Base-by-base conservation (phyloP, 805 yeast genomes). In the Clavispora fructus region DNA sequence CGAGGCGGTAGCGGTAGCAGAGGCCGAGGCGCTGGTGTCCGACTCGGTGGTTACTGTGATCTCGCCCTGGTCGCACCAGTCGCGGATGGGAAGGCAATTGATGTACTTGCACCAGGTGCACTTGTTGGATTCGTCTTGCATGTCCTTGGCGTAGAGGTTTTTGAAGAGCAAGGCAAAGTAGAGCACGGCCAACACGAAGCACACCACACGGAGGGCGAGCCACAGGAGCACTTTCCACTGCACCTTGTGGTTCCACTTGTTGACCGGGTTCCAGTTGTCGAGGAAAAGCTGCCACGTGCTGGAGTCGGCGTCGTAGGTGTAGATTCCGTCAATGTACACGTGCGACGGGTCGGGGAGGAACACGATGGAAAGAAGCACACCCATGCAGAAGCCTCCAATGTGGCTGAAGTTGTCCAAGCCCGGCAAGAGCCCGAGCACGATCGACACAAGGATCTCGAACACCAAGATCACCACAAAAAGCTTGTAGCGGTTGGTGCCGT, bases 81-180 rank as follows among this genome's bases (percentile, higher is more conserved):
- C 82, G 49, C 80, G 73, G 4, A 84, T 84, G 0, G 89, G 89
- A 12, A 84, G 58, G 56, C 91, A 85, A 53, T 80, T 80, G 54
- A 85, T 68, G 57, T 84, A 85, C 58, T 82, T 82, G 67, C 91
- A 85, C 91, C 91, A 85, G 13, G 68, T 59, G 60, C 91, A 85
- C 46, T 70, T 62, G 6, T 71, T 73, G 11, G 76, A 77, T 8
- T 78, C 80, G n/a, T 56, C 49, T 39, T 54, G 49, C 43, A 38
- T 39, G 16, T 48, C 49, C 23, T 56, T 56, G 26, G 66, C 63
- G 43, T 68, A 70, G 53, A 82, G 80, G 53, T 79, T 79, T 35
- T 63, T 61, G 4, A 71, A 63, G 44, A 85, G 65, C 12, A 73
- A 63, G 9, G 64, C 78, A 60, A 80, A 79, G 62, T 75, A 80